Percentiles rank a stretch among this genome's conserved stretches.
phyloP scores from a whole-genome alignment of 1,284 basidiomycete genomes.

The Thecaphora frezii region DNA sequence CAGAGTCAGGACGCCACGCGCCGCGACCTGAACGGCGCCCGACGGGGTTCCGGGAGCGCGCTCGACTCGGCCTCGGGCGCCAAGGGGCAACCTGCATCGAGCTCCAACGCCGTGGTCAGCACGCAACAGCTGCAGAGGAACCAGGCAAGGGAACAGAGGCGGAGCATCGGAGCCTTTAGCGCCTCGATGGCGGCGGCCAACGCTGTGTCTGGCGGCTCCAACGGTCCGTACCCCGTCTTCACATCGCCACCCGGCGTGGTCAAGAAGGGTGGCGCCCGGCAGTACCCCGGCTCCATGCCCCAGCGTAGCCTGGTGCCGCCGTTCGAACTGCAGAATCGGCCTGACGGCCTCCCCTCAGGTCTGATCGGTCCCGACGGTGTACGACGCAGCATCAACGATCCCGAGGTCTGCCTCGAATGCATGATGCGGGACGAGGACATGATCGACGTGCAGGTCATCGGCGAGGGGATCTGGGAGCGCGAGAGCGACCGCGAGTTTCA shows the following conservation, averaged over 20 bases:
- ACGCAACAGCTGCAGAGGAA: conserved; percentile 51
- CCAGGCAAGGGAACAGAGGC: conserved; percentile 44
- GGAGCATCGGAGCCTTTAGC: conserved; percentile 47
- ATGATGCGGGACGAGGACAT: conserved; percentile 99
- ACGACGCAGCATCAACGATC: conserved; percentile 49
- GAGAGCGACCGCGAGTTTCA: conserved; percentile 81
- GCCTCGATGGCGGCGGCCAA: conserved; percentile 44
- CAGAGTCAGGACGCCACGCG: too few relatives aligned
- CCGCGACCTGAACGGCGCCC: too few relatives aligned
- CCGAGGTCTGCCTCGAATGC: conserved; percentile 92
- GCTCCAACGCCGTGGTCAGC: conserved; percentile 11
- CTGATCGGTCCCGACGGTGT: conserved; percentile 51
- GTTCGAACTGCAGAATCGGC: conserved; percentile 56
- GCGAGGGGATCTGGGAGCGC: conserved; percentile 85
- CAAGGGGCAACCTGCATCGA: not conserved
- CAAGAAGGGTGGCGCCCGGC: conserved; percentile 30
- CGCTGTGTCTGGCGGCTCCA: conserved; percentile 41
- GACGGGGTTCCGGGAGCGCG: not conserved
- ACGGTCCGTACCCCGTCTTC: conserved; percentile 52
- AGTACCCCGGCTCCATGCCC: conserved; percentile 52
- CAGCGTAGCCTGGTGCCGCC: conserved; percentile 55
- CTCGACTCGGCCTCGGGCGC: not conserved
- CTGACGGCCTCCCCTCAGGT: conserved; percentile 49
- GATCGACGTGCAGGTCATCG: conserved; percentile 87
- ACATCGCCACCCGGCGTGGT: conserved; percentile 19